A percentile compares a stretch with the other conserved stretches of the same genome.
Conservation (phyloP, 2,329 filamentous ascomycete species). For the Coniella lustricola region DNA sequence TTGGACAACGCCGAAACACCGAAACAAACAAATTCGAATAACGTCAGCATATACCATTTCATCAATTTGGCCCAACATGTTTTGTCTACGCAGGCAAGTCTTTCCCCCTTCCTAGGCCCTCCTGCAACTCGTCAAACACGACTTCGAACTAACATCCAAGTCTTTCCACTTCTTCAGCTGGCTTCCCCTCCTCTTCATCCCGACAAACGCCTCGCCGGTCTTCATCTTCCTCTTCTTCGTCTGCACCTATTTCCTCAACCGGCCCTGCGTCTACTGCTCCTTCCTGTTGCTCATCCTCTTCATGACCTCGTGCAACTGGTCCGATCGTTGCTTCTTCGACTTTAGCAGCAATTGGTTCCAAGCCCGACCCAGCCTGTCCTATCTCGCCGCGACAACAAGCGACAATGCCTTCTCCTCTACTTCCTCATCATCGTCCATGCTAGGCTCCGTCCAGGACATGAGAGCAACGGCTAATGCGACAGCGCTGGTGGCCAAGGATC, state of each 20-base stretch:
- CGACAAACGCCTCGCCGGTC: slow-evolving; percentile 74
- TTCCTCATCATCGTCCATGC: slow-evolving; percentile 17
- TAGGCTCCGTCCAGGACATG: slow-evolving; percentile 15
- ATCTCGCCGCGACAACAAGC: slow-evolving; percentile 20
- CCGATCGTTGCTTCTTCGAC: slow-evolving; percentile 87
- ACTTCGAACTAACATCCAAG: slow-evolving; percentile 6
- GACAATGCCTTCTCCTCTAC: neutral
- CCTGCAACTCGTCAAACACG: neutral
- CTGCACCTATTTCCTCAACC: slow-evolving; percentile 92
- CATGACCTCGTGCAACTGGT: slow-evolving; percentile 84
- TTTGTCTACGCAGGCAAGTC: slow-evolving; percentile 58
- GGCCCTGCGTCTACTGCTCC: slow-evolving; percentile 96
- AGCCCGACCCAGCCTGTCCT: slow-evolving; percentile 49
- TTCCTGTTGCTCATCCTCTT: slow-evolving; percentile 93
- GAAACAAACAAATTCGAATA: no score
- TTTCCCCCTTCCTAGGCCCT: neutral
- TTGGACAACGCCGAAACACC: neutral
- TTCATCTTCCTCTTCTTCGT: slow-evolving; percentile 86
- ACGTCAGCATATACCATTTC: no score
- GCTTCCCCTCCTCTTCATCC: slow-evolving; percentile 82
- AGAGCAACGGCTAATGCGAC: slow-evolving; percentile 39
- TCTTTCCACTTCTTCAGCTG: slow-evolving; percentile 45
- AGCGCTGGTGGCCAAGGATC: slow-evolving; percentile 34
- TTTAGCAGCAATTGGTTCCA: slow-evolving; percentile 90
- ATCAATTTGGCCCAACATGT: slow-evolving; percentile 40